Percentiles rank a stretch among this genome's conserved stretches.
phyloP scores from a whole-genome alignment of 345 rosid species.

The Eutrema japonicum region DNA sequence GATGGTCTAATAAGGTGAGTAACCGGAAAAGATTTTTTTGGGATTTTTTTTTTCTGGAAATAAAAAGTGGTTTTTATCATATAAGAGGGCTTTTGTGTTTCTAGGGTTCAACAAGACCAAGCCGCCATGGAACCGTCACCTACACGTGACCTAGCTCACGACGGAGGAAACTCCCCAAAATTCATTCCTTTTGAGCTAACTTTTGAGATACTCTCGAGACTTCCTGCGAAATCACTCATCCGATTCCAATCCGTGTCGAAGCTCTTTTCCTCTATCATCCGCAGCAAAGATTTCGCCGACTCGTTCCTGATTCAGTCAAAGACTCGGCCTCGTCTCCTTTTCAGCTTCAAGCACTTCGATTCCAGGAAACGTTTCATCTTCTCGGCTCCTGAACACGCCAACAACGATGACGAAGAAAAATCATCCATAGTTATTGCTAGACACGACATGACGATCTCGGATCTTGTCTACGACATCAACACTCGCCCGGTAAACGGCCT shows the following conservation, averaged over 20 bases:
- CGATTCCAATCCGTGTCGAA: conserved; percentile 15
- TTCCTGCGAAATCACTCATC: conserved; percentile 1
- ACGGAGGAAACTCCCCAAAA: not conserved
- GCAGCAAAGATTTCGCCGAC: not conserved
- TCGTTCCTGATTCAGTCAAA: not conserved
- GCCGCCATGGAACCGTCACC: conserved; percentile 1
- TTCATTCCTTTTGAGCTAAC: not conserved
- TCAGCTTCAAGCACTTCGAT: not conserved
- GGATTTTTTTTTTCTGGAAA: too few species aligned
- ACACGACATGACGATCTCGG: conserved; percentile 23
- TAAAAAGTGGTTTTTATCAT: too few species aligned
- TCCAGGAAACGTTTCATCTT: not conserved
- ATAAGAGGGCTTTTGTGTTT: too few species aligned
- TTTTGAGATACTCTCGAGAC: not conserved
- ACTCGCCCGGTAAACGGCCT: conserved; percentile 7
- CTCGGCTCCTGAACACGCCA: conserved; percentile 14
- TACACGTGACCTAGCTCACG: not conserved
- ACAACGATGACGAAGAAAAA: not conserved
- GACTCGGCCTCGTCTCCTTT: conserved; percentile 22
- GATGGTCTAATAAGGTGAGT: too few species aligned
- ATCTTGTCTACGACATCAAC: not conserved
- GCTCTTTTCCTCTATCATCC: not conserved
- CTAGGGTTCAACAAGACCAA: not conserved
- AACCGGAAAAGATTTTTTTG: too few species aligned
- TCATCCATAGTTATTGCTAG: not conserved